phyloP scores from a whole-genome alignment of 306 rosid genomes.

The Medicago ruthenica region DNA sequence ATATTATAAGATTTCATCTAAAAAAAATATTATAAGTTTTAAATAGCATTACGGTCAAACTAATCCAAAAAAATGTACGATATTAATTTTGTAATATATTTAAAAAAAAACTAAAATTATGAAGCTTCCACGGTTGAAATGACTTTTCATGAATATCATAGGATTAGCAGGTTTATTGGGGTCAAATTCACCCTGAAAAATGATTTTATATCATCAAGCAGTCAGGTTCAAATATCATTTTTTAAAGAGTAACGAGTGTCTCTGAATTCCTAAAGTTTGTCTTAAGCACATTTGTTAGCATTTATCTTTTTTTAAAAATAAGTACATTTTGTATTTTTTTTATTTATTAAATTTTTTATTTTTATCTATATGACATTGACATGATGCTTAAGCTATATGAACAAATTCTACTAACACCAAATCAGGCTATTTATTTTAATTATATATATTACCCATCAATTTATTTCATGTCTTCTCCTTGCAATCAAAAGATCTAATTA shows the following conservation, averaged over 20 bases:
- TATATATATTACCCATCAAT: background rate
- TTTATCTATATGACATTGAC: background rate
- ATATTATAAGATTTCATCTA: no score
- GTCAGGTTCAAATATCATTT: background rate
- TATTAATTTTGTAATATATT: background rate
- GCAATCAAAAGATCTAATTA: background rate
- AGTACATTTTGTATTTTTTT: background rate
- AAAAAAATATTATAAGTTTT: no score
- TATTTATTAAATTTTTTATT: background rate
- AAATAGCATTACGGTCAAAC: background rate
- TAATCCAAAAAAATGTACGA: background rate
- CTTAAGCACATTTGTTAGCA: no score
- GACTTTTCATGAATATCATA: slow-evolving; percentile 16
- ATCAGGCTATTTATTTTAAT: background rate
- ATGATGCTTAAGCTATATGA: background rate
- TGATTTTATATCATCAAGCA: background rate
- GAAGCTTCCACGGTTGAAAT: background rate
- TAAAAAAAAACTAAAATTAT: background rate
- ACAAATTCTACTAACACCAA: background rate
- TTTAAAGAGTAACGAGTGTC: background rate
- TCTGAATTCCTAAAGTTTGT: no score
- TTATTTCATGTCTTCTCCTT: background rate
- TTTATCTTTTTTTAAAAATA: background rate
- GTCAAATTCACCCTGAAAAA: background rate
- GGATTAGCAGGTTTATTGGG: background rate